phyloP scores from a whole-genome alignment of 139 green algal species.

The Pleodorina starrii region DNA sequence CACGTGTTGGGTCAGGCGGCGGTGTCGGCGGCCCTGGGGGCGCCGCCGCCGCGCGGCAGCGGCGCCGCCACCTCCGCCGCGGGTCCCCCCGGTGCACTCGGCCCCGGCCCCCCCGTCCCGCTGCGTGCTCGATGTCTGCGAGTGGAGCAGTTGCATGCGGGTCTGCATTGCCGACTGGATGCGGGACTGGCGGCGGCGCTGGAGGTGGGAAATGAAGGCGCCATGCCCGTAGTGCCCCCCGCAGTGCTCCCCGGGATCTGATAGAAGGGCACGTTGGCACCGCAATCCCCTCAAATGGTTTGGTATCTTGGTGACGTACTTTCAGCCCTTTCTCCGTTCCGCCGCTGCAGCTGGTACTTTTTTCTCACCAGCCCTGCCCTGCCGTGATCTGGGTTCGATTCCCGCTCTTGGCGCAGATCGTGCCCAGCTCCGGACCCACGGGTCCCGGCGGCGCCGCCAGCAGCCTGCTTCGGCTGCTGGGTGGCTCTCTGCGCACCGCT shows the following conservation, averaged over 20 bases:
- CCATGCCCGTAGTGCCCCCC: no score
- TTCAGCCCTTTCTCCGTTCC: no score
- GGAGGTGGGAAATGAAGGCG: no score
- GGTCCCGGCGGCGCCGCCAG: background rate
- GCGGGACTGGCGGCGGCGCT: conserved; percentile 57
- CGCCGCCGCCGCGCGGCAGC: background rate
- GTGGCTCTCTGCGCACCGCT: conserved; percentile 67
- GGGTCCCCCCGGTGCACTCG: background rate
- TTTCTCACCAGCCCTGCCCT: no score
- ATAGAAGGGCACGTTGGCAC: no score
- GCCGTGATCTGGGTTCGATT: background rate
- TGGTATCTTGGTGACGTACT: no score
- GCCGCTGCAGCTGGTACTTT: no score
- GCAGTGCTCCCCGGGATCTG: no score
- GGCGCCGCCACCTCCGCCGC: background rate
- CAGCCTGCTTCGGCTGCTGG: conserved; percentile 68
- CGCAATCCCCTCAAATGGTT: no score
- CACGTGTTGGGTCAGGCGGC: conserved; percentile 60
- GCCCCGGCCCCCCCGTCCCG: background rate
- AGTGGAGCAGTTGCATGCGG: conserved; percentile 25
- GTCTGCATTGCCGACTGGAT: conserved; percentile 80
- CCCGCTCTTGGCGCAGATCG: conserved; percentile 48
- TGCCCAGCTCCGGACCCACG: conserved; percentile 55
- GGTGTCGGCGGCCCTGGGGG: conserved; percentile 22
- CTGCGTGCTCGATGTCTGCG: conserved; percentile 39